Base-by-base conservation (phyloP, 495 filamentous ascomycete genomes). In the Rostrohypoxylon terebratum region DNA sequence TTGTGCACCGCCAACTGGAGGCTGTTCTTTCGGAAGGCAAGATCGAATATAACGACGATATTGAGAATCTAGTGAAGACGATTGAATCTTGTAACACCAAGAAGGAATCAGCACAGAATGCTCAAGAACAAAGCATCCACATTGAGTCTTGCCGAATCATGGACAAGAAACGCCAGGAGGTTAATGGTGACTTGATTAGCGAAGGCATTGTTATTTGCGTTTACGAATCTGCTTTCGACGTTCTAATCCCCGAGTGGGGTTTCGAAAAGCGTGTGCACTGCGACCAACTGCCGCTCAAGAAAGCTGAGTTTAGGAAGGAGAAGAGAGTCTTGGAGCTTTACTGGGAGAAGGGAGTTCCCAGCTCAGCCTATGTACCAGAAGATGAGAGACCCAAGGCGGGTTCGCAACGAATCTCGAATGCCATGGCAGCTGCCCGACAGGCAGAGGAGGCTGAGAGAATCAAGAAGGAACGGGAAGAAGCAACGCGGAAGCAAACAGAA, bases 251-350 rank as follows among this genome's bases (percentile, higher is more conserved):
- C 25, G 96, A 99, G 75, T 99, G 92, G 81, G 96, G 96, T 48
- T 98, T 99, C 69, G 96, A 99, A 85, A 99, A 99, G 89, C 93
- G 96, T 70, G 96, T 99, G 59, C 96, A 99, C 80, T 99, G 96
- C 77, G 96, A 99, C 78, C 96, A 98, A 84, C 86, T 99, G 71
- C 96, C 96, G 13, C 83, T 99, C 69, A 97, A 98, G 88, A 99
- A 99, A 86, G 96, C 96, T 18, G 96, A 99, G 79, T 99, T 94
- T 80, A 90, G 97, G 78, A 99, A 98, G 87, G 93, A 95, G 74
- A 91, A 93, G 80, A 89, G 96, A 63, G 87, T 98, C 31, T 84
- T 99, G 55, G 96, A 99, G 80, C 87, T 99, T 4, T 98, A 97
- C 84, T 99, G 96, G 96, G 96, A 99, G 89, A 99, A 98, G 87